phyloP scores from a whole-genome alignment of 106 monocot genomes.

The Dioscorea dumetorum region DNA sequence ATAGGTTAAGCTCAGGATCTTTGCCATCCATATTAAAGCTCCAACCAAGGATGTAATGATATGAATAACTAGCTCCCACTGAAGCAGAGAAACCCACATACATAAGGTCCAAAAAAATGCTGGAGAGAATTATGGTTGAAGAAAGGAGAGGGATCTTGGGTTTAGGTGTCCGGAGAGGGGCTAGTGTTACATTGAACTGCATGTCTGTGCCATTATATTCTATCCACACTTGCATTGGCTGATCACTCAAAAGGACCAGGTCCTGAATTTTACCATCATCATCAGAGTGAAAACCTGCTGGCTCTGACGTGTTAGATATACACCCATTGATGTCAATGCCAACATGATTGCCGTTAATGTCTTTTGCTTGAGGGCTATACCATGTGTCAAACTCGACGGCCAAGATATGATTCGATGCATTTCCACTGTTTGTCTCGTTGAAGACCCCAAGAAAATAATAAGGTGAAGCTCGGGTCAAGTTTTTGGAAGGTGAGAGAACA shows the following conservation, averaged over 20 bases:
- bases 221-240: constrained; percentile 26
- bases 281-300: not conserved
- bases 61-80: not conserved
- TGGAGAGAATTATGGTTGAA: constrained; percentile 9
- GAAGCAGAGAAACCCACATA: constrained; percentile 26
- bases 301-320: not conserved
- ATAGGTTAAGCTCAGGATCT: constrained; percentile 2
- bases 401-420: constrained; percentile 1
- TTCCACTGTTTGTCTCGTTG: constrained; percentile 4
- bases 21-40: constrained; percentile 18
- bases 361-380: not conserved
- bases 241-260: constrained; percentile 12
- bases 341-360: constrained; percentile 7
- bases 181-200: constrained; percentile 16
- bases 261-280: not conserved
- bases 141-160: constrained; percentile 19
- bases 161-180: constrained; percentile 9
- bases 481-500: constrained; percentile 1
- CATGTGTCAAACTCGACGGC: constrained; percentile 11
- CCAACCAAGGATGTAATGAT: constrained; percentile 26
- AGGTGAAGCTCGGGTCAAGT: not conserved
- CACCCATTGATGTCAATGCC: constrained; percentile 3
- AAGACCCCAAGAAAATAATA: constrained; percentile 3
- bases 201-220: constrained; percentile 12
- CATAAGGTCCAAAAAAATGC: constrained; percentile 12